A percentile compares a stretch with the other conserved stretches of the same genome.
Conservation (phyloP, 371 early-diverging fungal species). For the Funneliformis caledonium region DNA sequence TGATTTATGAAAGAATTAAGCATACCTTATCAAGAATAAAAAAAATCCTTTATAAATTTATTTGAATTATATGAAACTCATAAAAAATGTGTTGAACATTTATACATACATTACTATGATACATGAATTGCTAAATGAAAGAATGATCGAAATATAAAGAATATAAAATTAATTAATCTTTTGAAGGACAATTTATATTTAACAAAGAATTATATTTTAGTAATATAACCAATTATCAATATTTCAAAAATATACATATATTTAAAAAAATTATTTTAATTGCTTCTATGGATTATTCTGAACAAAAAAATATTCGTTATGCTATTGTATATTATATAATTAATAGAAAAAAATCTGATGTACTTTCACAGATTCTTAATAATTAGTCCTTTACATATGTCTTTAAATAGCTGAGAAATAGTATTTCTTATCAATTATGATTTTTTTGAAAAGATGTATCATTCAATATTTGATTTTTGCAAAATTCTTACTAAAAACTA, state of each 20-base stretch:
- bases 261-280: not conserved
- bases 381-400: too few relatives aligned
- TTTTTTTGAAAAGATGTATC: too few relatives aligned
- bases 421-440: too few relatives aligned
- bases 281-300: too few relatives aligned
- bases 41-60: slow-evolving; percentile 13
- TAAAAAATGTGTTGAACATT: not conserved
- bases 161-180: not conserved
- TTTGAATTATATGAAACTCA: not conserved
- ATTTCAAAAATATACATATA: not conserved
- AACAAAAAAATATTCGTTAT: not conserved
- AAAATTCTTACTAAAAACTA: not conserved
- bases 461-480: not conserved
- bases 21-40: not conserved
- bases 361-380: not conserved
- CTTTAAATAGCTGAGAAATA: too few relatives aligned
- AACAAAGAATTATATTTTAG: not conserved
- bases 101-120: not conserved
- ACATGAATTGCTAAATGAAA: too few relatives aligned
- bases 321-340: not conserved
- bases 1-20: not conserved
- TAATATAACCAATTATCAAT: not conserved
- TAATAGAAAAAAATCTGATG: not conserved
- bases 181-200: not conserved
- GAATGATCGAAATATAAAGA: too few relatives aligned